Percentiles rank a stretch among this genome's conserved stretches.
Evolutionary conservation across 108 stramenopile genomes (phyloP).

Genomic region (Discostella pseudostelligera): DNA sequence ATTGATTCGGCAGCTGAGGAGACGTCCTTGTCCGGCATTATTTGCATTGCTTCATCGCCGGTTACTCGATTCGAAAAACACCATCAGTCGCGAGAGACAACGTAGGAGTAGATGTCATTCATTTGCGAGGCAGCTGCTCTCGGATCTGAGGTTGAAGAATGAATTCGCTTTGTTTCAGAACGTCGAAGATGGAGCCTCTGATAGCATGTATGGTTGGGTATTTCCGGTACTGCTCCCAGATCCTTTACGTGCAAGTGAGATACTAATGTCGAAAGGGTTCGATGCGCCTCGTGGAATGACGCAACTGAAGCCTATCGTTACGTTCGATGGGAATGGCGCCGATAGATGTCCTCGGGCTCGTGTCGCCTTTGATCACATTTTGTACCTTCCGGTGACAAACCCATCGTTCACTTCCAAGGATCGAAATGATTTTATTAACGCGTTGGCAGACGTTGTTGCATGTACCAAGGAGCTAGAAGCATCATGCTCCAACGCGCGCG

Average conservation of each 20-base stretch:
- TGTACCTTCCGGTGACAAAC: conserved; percentile 75
- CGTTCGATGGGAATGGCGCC: conserved; percentile 1
- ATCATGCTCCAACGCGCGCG: neutral
- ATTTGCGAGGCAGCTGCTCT: conserved; percentile 14
- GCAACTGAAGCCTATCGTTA: conserved; percentile 57
- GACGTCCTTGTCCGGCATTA: conserved; percentile 57
- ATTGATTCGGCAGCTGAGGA: conserved; percentile 52
- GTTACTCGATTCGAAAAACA: conserved; percentile 39
- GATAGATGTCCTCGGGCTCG: conserved; percentile 33
- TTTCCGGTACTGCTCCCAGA: conserved; percentile 50
- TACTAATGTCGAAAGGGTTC: conserved; percentile 46
- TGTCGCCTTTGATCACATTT: conserved; percentile 50
- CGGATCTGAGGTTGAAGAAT: neutral
- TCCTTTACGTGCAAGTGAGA: conserved; percentile 39
- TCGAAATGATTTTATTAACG: conserved; percentile 28
- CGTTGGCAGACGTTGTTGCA: conserved; percentile 12
- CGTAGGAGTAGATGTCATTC: conserved; percentile 37
- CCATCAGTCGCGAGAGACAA: conserved; percentile 14
- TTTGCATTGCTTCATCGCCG: conserved; percentile 59
- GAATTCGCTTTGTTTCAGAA: conserved; percentile 11
- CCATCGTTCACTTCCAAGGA: conserved; percentile 33
- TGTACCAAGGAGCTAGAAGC: conserved; percentile 5
- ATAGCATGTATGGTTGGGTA: conserved; percentile 50
- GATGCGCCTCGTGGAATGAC: conserved; percentile 68
- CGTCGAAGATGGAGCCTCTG: neutral